Percentiles rank a stretch among this genome's conserved stretches.
These are phyloP conservation scores for Fusarium camptoceras DNA, from an alignment of 2,329 filamentous ascomycete species.

Conservation along the genomic window DNA sequence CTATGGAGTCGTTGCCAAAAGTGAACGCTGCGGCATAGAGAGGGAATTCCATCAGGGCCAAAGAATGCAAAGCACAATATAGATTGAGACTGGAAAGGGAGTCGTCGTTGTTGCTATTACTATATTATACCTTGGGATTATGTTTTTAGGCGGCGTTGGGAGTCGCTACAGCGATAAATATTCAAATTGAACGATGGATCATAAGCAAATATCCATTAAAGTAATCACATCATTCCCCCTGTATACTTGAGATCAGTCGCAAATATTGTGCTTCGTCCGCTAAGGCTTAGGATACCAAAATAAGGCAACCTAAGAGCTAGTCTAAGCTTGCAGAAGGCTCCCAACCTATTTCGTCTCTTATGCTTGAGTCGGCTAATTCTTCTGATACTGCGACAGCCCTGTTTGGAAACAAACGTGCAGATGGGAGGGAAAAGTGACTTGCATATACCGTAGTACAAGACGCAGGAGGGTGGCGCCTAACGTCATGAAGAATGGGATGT, in stretches of 20 bases:
- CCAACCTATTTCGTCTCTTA: not conserved
- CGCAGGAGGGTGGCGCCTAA: conserved; percentile 17
- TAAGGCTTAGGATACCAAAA: not conserved
- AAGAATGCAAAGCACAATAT: not conserved
- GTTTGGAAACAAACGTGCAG: conserved; percentile 7
- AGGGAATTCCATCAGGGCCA: not conserved
- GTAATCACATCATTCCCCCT: not conserved
- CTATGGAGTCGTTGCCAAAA: conserved; percentile 75
- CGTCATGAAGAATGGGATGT: conserved; percentile 8
- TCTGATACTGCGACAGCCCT: not conserved
- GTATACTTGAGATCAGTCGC: not conserved
- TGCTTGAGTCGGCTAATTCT: not conserved
- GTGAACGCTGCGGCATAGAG: conserved; percentile 21
- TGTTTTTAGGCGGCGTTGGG: not conserved
- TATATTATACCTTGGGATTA: conserved; percentile 1
- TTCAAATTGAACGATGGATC: not conserved
- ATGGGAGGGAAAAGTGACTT: conserved; percentile 11
- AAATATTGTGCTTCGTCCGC: not conserved
- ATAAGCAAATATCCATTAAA: conserved; percentile 3
- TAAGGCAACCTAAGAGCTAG: not conserved
- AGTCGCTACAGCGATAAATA: not conserved
- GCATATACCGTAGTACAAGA: conserved; percentile 14
- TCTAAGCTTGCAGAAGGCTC: no score
- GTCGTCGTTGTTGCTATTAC: not conserved
- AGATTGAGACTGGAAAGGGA: not conserved